These are phyloP conservation scores for Chlamydomonas applanata DNA, from an alignment of 139 green algal species.

Conservation along the genomic window DNA sequence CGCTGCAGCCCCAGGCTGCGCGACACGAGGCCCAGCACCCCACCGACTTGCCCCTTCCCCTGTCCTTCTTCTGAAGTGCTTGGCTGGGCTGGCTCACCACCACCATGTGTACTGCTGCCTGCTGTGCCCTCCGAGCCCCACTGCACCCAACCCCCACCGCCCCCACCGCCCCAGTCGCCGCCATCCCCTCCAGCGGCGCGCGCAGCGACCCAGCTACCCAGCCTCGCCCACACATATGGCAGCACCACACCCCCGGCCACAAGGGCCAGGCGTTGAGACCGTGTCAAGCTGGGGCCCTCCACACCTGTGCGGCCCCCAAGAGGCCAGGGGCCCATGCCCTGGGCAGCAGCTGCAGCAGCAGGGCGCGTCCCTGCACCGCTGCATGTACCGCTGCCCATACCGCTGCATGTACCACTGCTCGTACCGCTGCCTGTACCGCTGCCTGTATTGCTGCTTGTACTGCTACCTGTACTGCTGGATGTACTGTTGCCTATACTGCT, in stretches of 20 bases:
- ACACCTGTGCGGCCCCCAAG: slow-evolving; percentile 50
- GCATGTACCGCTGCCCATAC: neutral
- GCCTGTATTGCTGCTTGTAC: neutral
- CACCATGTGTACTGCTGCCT: neutral
- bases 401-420: neutral
- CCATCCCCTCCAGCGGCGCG: neutral
- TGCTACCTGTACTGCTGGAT: neutral
- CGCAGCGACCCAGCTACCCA: slow-evolving; percentile 22
- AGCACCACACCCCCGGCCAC: slow-evolving; percentile 53
- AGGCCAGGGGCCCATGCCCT: neutral
- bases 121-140: neutral
- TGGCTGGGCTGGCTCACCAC: neutral
- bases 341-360: neutral
- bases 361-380: neutral
- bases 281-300: slow-evolving; percentile 63
- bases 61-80: no score
- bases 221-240: slow-evolving; percentile 64
- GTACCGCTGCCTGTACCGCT: neutral
- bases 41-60: neutral
- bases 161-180: neutral
- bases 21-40: neutral
- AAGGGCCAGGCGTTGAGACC: slow-evolving; percentile 48
- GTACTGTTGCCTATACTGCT: neutral
- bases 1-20: neutral
- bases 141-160: neutral